Conservation (phyloP, 2,329 filamentous ascomycete genomes). For the Fusarium chuoi region DNA sequence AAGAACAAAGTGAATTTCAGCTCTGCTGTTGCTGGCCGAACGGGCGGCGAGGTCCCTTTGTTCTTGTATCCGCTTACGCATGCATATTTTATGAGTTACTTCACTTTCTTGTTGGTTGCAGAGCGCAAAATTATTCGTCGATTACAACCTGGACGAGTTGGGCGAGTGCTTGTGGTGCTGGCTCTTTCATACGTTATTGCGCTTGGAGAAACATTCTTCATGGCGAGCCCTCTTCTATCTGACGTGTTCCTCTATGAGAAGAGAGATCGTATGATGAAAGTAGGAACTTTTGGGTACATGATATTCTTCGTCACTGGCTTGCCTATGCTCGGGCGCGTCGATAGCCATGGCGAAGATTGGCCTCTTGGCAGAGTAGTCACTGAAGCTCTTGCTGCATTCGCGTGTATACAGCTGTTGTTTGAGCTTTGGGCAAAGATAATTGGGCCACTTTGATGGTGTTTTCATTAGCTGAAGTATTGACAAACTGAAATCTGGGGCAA, state of each 20-base stretch:
- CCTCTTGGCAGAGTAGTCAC: not conserved
- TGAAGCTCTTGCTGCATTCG: not conserved
- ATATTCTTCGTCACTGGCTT: not conserved
- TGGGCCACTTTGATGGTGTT: not conserved
- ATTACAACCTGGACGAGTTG: not conserved
- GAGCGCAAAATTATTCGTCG: not conserved
- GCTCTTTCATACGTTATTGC: not conserved
- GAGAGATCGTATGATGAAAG: slow-evolving; percentile 3
- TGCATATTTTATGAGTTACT: slow-evolving; percentile 15
- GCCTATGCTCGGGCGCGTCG: not conserved
- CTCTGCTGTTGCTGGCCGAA: not conserved
- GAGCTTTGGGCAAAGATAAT: slow-evolving; percentile 9
- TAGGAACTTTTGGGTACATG: slow-evolving; percentile 5
- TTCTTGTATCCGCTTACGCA: slow-evolving; percentile 13
- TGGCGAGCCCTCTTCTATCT: slow-evolving; percentile 2
- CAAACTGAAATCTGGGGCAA: not conserved
- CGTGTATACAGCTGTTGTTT: not conserved
- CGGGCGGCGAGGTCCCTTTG: not conserved
- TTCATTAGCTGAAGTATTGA: not conserved
- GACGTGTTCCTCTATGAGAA: slow-evolving; percentile 1
- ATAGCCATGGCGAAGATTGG: not conserved
- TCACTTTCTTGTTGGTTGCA: not conserved
- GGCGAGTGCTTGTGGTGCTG: not conserved
- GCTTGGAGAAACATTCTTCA: slow-evolving; percentile 1
- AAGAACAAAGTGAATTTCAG: slow-evolving; percentile 1